These are phyloP conservation scores for Apiospora marii DNA, from an alignment of 2,329 filamentous ascomycete species.

Conservation along the genomic window DNA sequence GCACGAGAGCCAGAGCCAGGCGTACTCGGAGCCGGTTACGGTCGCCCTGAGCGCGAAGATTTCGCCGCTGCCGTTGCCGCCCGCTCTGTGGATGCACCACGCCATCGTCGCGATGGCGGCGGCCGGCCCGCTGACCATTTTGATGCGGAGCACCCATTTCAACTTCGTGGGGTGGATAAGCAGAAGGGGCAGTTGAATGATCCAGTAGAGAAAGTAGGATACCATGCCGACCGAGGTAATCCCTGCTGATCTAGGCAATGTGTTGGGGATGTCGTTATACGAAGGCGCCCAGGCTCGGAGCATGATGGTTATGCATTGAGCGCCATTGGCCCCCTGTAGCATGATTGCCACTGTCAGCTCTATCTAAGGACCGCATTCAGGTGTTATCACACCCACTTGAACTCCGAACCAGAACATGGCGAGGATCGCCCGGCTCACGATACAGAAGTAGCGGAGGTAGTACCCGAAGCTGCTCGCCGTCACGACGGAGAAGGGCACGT, in stretches of 20 bases:
- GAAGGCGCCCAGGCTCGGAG: conserved; percentile 60
- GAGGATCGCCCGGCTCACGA: conserved; percentile 52
- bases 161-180: conserved; percentile 43
- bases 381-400: too few relatives aligned
- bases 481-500: conserved; percentile 56
- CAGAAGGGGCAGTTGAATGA: conserved; percentile 44
- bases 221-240: conserved; percentile 63
- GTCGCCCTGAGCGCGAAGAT: conserved; percentile 45
- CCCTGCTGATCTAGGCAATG: conserved; percentile 56
- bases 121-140: conserved; percentile 60
- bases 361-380: too few relatives aligned
- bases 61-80: conserved; percentile 54
- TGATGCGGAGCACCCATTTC: conserved; percentile 57
- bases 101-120: conserved; percentile 68
- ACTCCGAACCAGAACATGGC: conserved; percentile 69
- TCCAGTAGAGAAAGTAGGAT: conserved; percentile 60
- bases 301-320: conserved; percentile 55
- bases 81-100: conserved; percentile 67
- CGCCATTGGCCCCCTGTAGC: conserved; percentile 67
- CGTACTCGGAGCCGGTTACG: conserved; percentile 54
- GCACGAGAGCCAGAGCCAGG: conserved; percentile 58
- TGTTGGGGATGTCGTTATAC: conserved; percentile 61
- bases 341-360: too few relatives aligned
- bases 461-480: conserved; percentile 55
- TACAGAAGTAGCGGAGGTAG: conserved; percentile 49